Evolutionary conservation across 2,329 filamentous ascomycete genomes (phyloP), one percentile per base, ranked within the genome.

Genomic region (Epichloe elymi): DNA sequence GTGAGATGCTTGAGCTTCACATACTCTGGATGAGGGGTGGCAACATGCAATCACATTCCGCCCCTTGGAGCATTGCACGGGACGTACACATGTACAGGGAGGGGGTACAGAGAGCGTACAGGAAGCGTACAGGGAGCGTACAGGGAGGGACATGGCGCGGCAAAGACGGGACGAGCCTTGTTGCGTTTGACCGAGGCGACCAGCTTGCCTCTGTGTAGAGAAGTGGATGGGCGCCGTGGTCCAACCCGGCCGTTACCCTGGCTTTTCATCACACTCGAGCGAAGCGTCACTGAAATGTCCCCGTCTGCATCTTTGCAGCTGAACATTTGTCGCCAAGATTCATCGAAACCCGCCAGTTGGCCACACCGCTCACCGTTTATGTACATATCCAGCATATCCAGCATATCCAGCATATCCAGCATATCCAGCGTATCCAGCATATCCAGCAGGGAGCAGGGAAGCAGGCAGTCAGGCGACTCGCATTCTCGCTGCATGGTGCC

Each of bases 141-240:
- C 53, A 17, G 35, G 20, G 49, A 33, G 46, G 51, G 48, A 53
- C 46, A 51, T 40, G 51, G 52, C 56, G 58, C 58, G 60, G 62
- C 57, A 59, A 60, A 57, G 59, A 62, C 63, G 63, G 63, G 63
- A 65, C 56, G 62, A 65, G 60, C 63, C 63, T 65, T 65, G 58
- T 60, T 58, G 56, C 56, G 59, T 46, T 43, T 46, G 46, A 43
- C 35, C 30, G 35, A 46, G 39, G 39, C 35, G 26, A 33, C 42
- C 46, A 33, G 6, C 23, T 26, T 26, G 23, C 23, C 23, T 26
- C 23, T 26, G 23, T 26, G 23, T 23, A 20, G 26, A 26, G 26
- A 26, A 3, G 26, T 26, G 7, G 43, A 36, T 26, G 43, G 41
- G 23, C 15, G 12, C 36, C 36, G 11, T 12, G 26, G 26, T 8